A percentile compares a stretch with the other conserved stretches of the same genome.
Evolutionary conservation across 163 green algal species (phyloP).

Genomic region (Scenedesmus sp.): DNA sequence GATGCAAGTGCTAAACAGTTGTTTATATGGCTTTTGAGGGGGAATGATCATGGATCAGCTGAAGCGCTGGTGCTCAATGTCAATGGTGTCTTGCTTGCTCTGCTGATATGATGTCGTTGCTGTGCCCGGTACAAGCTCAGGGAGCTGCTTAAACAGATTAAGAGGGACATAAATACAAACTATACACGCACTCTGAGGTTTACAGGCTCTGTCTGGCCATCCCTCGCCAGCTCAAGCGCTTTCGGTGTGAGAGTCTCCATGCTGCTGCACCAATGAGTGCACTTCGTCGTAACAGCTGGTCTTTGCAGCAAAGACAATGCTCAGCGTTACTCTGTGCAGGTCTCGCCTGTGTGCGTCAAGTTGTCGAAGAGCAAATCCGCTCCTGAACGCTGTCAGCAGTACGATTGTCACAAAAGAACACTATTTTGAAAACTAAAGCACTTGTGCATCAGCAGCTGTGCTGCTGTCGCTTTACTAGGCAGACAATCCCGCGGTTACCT

Average conservation of each 20-base stretch:
- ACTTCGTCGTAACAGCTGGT: too few species aligned
- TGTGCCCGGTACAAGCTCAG: not conserved
- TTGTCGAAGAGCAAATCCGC: not conserved
- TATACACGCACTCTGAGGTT: slow-evolving; percentile 34
- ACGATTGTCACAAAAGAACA: not conserved
- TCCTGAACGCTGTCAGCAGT: not conserved
- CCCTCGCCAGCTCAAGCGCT: slow-evolving; percentile 20
- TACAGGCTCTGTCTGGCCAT: slow-evolving; percentile 18
- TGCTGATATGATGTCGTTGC: not conserved
- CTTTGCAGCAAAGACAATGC: too few species aligned
- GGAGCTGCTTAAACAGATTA: not conserved
- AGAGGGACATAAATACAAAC: not conserved
- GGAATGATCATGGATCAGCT: not conserved
- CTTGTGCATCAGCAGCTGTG: not conserved
- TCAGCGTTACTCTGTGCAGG: too few species aligned
- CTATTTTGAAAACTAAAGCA: not conserved
- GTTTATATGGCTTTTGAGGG: not conserved
- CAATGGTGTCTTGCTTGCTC: not conserved
- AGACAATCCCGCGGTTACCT: not conserved
- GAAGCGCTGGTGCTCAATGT: not conserved
- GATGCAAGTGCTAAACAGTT: not conserved
- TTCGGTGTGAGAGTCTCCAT: slow-evolving; percentile 28
- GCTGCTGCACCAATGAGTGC: not conserved
- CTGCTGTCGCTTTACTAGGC: not conserved
- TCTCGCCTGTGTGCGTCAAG: not conserved